phyloP scores from a whole-genome alignment of 306 rosid species.

The Cicer arietinum region DNA sequence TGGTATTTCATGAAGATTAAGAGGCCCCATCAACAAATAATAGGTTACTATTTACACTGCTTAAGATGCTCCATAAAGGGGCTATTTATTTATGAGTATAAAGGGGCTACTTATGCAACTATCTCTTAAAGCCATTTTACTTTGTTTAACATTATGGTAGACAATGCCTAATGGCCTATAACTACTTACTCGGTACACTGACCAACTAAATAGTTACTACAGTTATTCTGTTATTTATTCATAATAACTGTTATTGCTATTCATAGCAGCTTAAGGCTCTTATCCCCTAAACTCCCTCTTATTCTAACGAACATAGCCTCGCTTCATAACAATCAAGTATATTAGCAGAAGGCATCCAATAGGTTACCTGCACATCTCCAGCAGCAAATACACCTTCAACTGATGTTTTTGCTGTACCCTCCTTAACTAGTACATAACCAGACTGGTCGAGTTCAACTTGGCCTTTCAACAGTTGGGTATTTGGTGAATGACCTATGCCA shows the following conservation, averaged over 20 bases:
- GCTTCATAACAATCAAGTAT: slow-evolving; percentile 9
- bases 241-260: slow-evolving; percentile 2
- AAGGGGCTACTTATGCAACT: no score
- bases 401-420: slow-evolving; percentile 79
- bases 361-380: slow-evolving; percentile 92
- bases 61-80: no score
- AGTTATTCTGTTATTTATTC: slow-evolving; percentile 10
- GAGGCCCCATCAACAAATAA: slow-evolving; percentile 23
- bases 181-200: slow-evolving; percentile 1
- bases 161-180: background rate
- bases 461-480: slow-evolving; percentile 80
- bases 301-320: background rate
- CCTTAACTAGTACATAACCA: slow-evolving; percentile 78
- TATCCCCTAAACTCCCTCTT: background rate
- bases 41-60: no score
- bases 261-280: slow-evolving; percentile 3
- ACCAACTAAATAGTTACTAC: slow-evolving; percentile 12
- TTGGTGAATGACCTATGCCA: slow-evolving; percentile 95
- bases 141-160: slow-evolving; percentile 2
- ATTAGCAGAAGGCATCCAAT: slow-evolving; percentile 18
- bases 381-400: slow-evolving; percentile 93
- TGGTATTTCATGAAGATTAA: slow-evolving; percentile 35
- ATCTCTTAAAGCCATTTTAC: background rate
- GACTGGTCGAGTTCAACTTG: slow-evolving; percentile 80
- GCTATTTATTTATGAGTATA: no score